These are phyloP conservation scores for Myxozyma monticola DNA, from an alignment of 805 yeast species.

Conservation along the genomic window DNA sequence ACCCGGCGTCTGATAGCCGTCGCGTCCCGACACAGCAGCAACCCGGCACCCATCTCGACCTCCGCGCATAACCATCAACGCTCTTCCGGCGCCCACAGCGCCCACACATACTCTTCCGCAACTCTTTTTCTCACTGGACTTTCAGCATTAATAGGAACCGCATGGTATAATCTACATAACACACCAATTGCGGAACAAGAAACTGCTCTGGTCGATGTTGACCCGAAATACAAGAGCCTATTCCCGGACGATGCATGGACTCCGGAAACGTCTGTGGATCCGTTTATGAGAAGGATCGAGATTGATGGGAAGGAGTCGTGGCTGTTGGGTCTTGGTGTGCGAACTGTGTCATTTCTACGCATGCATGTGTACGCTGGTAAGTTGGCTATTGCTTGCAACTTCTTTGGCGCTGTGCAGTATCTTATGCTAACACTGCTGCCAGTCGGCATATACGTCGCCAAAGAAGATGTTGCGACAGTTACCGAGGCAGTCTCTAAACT, in stretches of 20 bases:
- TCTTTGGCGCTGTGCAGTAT: not conserved
- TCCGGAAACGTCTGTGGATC: conserved; percentile 32
- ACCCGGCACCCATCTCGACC: too few relatives aligned
- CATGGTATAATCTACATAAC: too few relatives aligned
- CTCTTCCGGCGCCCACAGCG: too few relatives aligned
- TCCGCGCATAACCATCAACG: too few relatives aligned
- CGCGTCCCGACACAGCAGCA: too few relatives aligned
- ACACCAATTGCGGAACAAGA: conserved; percentile 1
- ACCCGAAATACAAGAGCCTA: conserved; percentile 5
- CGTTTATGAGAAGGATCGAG: conserved; percentile 37
- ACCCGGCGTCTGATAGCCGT: too few relatives aligned
- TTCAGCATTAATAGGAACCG: too few relatives aligned
- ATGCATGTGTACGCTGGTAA: conserved; percentile 75
- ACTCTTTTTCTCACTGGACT: too few relatives aligned
- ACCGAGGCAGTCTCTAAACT: not conserved
- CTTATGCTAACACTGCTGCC: not conserved
- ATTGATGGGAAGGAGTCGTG: conserved; percentile 44
- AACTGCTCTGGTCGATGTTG: not conserved
- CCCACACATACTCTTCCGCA: too few relatives aligned
- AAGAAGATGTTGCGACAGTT: conserved; percentile 46
- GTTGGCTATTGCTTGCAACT: not conserved
- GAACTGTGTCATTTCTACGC: conserved; percentile 77
- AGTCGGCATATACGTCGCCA: conserved; percentile 75
- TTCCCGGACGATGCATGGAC: conserved; percentile 20
- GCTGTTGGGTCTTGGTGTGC: conserved; percentile 75